These are phyloP conservation scores for Calonectria pteridis DNA, from an alignment of 2,329 filamentous ascomycete genomes.

Conservation along the genomic window DNA sequence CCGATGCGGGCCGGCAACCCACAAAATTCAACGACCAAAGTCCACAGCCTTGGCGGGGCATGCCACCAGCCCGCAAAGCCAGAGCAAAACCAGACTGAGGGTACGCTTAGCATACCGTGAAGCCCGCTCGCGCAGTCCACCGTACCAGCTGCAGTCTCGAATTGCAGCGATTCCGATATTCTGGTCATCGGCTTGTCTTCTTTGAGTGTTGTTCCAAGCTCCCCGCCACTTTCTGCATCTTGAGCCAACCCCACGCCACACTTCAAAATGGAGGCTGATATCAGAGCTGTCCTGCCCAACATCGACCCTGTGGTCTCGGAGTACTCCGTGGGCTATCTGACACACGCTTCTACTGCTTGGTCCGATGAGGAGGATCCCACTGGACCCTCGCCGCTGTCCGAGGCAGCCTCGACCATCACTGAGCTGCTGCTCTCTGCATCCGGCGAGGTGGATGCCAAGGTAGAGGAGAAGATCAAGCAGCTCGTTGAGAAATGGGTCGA, in stretches of 20 bases:
- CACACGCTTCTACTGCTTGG: constrained; percentile 90
- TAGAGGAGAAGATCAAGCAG: constrained; percentile 82
- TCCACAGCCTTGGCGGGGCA: constrained; percentile 39
- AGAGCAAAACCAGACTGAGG: constrained; percentile 24
- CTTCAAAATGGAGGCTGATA: constrained; percentile 85
- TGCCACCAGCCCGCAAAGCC: constrained; percentile 32
- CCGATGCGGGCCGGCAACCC: constrained; percentile 32
- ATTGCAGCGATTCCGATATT: not conserved
- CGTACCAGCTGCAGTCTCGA: not conserved
- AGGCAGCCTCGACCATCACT: constrained; percentile 88
- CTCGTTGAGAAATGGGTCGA: constrained; percentile 92
- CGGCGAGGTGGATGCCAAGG: constrained; percentile 78
- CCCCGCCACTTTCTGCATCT: constrained; percentile 3
- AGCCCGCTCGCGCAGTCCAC: not conserved
- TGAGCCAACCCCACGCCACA: constrained; percentile 11
- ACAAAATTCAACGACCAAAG: constrained; percentile 44
- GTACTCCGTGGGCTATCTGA: constrained; percentile 94
- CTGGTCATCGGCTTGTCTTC: not conserved
- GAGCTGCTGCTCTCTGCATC: constrained; percentile 94
- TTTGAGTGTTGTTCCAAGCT: not conserved
- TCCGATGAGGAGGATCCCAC: constrained; percentile 78
- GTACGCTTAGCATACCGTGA: constrained; percentile 8
- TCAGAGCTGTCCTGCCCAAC: constrained; percentile 84
- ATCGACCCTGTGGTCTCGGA: constrained; percentile 91
- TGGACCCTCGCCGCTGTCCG: constrained; percentile 80